Conservation (phyloP, 164 flowering plant genomes). For the Stephania yunnanensis region DNA sequence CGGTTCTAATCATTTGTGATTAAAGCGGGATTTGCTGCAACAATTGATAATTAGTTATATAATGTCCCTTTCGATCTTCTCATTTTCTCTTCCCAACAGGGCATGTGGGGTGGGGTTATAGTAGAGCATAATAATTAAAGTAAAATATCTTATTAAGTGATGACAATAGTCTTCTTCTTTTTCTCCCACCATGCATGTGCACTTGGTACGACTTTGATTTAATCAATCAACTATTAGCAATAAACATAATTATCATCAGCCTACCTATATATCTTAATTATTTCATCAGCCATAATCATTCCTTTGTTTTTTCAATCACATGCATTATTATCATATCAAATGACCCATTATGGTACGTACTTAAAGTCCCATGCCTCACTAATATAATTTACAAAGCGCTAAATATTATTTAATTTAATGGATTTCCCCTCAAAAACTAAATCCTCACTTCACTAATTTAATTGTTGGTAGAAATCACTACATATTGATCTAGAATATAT, state of each 20-base stretch:
- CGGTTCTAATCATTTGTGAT: too few relatives aligned
- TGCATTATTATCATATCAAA: background rate
- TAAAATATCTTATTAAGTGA: background rate
- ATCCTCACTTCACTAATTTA: too few relatives aligned
- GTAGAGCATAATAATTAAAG: conserved; percentile 1
- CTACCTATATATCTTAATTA: background rate
- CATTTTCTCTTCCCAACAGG: background rate
- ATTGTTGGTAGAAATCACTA: background rate
- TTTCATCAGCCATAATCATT: background rate
- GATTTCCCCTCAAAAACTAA: background rate
- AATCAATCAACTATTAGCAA: background rate
- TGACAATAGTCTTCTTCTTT: background rate
- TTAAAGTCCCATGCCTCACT: background rate
- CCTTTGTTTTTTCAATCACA: background rate
- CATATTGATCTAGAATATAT: too few relatives aligned
- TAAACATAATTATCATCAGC: background rate
- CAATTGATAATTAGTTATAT: background rate
- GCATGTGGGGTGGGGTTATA: conserved; percentile 1
- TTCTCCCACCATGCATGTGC: conserved; percentile 2
- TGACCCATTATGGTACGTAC: background rate
- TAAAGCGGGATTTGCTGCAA: too few relatives aligned
- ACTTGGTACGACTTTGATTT: background rate
- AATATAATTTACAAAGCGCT: background rate
- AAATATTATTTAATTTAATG: too few relatives aligned
- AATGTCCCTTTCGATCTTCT: background rate